These are phyloP conservation scores for Acanthamoeba triangularis DNA, from an alignment of 208 protist species.

Conservation along the genomic window DNA sequence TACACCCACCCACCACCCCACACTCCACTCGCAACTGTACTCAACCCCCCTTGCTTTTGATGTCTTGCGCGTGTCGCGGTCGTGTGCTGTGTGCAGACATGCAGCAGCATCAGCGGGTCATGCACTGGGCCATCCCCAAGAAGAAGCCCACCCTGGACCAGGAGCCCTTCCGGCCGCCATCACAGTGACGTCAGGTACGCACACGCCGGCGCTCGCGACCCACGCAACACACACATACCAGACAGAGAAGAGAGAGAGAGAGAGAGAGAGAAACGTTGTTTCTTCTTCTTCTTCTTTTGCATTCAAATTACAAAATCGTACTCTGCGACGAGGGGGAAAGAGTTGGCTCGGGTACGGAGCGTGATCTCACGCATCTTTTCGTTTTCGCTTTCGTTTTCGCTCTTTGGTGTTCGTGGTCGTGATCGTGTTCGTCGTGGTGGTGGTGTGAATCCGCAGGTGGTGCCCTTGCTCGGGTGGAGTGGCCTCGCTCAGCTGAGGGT, in stretches of 20 bases:
- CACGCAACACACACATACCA: too few relatives aligned
- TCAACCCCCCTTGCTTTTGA: not conserved
- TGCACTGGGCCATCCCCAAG: conserved; percentile 66
- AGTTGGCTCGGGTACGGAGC: too few relatives aligned
- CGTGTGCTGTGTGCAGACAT: not conserved
- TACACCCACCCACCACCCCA: not conserved
- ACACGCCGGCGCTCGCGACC: too few relatives aligned
- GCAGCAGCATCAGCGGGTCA: conserved; percentile 55
- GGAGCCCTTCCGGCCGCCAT: conserved; percentile 9
- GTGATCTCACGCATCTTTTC: too few relatives aligned
- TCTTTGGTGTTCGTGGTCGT: too few relatives aligned
- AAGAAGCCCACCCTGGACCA: conserved; percentile 65
- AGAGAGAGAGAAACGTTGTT: too few relatives aligned
- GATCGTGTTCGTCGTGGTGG: not conserved
- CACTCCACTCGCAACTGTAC: not conserved
- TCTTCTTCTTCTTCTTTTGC: too few relatives aligned
- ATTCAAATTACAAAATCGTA: too few relatives aligned
- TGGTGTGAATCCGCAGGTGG: too few relatives aligned
- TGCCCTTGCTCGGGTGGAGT: not conserved
- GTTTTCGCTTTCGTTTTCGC: too few relatives aligned
- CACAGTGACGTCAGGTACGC: not conserved
- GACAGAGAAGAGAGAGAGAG: too few relatives aligned
- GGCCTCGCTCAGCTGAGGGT: not conserved
- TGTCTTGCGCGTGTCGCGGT: not conserved
- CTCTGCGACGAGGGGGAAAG: too few relatives aligned